Percentiles rank a stretch among this genome's conserved stretches.
Evolutionary conservation across 768 basidiomycete species (phyloP).

Genomic region (Cyclocybe cylindracea): DNA sequence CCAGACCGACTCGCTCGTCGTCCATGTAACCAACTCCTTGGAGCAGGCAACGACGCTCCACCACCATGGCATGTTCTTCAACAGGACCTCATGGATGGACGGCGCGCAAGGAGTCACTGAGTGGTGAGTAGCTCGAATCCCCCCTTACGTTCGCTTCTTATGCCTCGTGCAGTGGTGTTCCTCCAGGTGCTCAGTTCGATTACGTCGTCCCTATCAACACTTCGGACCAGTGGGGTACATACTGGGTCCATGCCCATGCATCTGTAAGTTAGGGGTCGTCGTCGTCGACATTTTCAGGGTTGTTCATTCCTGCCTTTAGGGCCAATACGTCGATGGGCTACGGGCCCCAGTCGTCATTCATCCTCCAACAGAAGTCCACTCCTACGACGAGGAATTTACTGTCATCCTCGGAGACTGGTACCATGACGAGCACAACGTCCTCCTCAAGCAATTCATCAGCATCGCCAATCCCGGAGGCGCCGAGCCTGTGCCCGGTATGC

Average conservation of each 20-base stretch:
- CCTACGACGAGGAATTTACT: slow-evolving; percentile 91
- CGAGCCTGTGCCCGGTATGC: slow-evolving; percentile 83
- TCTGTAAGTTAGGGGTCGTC: slow-evolving; percentile 37
- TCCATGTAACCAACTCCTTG: slow-evolving; percentile 78
- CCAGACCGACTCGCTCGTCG: slow-evolving; percentile 67
- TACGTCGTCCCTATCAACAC: slow-evolving; percentile 73
- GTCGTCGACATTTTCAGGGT: background rate
- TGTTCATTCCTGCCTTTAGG: slow-evolving; percentile 35
- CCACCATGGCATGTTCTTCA: slow-evolving; percentile 96
- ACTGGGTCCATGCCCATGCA: slow-evolving; percentile 78
- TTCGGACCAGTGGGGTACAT: slow-evolving; percentile 77
- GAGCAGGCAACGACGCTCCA: slow-evolving; percentile 73
- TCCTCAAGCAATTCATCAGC: slow-evolving; percentile 69
- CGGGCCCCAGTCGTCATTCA: slow-evolving; percentile 85
- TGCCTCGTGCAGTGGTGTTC: slow-evolving; percentile 63
- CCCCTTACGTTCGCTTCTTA: background rate
- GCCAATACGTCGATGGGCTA: slow-evolving; percentile 92
- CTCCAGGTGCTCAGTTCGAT: slow-evolving; percentile 66
- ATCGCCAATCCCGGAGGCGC: slow-evolving; percentile 79
- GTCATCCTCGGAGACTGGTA: slow-evolving; percentile 93
- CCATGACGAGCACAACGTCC: slow-evolving; percentile 66
- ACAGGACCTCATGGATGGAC: slow-evolving; percentile 84
- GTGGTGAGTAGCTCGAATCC: slow-evolving; percentile 52
- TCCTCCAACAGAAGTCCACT: slow-evolving; percentile 60
- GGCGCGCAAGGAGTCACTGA: slow-evolving; percentile 83